phyloP scores from a whole-genome alignment of 805 yeast genomes.

The Nakazawaea holstii region DNA sequence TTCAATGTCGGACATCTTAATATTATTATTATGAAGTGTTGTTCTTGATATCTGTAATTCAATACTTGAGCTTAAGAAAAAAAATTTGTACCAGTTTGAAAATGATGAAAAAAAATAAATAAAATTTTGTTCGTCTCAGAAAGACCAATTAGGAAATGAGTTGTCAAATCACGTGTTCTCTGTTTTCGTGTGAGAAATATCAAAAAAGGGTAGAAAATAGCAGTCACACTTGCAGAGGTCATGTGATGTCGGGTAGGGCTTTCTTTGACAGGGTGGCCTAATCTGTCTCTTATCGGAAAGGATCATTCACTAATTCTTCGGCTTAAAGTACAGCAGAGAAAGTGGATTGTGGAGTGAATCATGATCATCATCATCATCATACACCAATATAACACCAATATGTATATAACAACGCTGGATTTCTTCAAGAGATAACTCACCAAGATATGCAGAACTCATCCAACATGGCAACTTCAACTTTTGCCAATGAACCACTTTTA shows the following conservation, averaged over 20 bases:
- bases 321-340: too few species aligned
- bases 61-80: background rate
- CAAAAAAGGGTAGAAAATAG: background rate
- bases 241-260: background rate
- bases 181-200: background rate
- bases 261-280: background rate
- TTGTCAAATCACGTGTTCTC: background rate
- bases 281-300: too few species aligned
- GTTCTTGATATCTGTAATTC: background rate
- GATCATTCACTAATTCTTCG: too few species aligned
- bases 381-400: background rate
- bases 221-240: background rate
- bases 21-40: background rate
- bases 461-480: constrained; percentile 23
- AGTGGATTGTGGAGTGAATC: too few species aligned
- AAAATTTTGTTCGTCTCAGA: background rate
- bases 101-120: too few species aligned
- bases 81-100: background rate
- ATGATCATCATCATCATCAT: background rate
- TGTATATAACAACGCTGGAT: background rate
- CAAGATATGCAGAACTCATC: background rate
- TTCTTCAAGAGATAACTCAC: background rate
- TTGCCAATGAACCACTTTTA: constrained; percentile 34
- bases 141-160: constrained; percentile 1
- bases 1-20: constrained; percentile 81